Evolutionary conservation across 805 yeast species (phyloP), one percentile per base, ranked within the genome.

Genomic region (Candida alai): DNA sequence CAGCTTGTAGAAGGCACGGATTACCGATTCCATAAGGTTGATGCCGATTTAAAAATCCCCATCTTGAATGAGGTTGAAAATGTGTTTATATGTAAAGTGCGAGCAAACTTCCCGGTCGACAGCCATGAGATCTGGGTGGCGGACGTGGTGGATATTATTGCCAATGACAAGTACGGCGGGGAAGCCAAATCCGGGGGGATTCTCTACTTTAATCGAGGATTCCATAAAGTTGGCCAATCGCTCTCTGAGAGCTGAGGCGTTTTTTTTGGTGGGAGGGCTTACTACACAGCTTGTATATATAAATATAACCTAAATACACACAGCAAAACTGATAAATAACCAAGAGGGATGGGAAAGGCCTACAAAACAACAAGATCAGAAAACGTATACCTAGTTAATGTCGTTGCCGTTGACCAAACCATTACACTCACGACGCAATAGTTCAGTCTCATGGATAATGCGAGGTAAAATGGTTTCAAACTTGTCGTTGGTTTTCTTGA

Each of bases 71-170:
- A 72, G 16, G 70, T 78, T 21, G 88, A 80, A 42, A 60, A 77
- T 30, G 73, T 78, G 2, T 58, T 84, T 41, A 70, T 84, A 13
- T 84, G 93, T 52, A 65, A 72, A 35, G 74, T 73, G 34, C 62
- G 56, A 28, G 60, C 67, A 17, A 74, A 71, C 4, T 68, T 83
- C 32, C 54, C 54, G 8, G 80, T 87, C 1, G 88, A 84, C 40
- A 87, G 84, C 50, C 97, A 90, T 59, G 96, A 89, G 52, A 77
- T 90, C 3, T 86, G 96, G 93, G 76, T 88, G 4, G 96, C 86
- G 3, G 70, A 75, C 40, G 94, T 90, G 4, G 60, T 66, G 23
- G 82, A 82, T 25, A 73, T 83, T 3, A 41, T 62, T 24, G 60
- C 58, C 2, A 54, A 56, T 23, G 37, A 41, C 8, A 22, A 35